Conservation (phyloP, 192 early-diverging fungal genomes). For the Coemansia aciculifera region DNA sequence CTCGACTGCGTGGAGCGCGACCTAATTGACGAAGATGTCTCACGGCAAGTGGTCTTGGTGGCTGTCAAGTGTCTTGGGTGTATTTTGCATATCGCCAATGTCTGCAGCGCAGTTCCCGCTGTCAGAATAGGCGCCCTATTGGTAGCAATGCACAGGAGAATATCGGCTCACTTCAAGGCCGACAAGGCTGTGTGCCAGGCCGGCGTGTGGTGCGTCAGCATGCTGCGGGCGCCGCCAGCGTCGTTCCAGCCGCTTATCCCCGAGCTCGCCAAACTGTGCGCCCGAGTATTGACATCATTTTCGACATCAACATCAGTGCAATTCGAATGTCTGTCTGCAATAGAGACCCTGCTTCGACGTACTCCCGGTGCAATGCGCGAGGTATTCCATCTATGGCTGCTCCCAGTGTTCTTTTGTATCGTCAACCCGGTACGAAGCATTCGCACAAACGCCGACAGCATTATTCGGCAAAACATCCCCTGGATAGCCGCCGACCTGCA, state of each 20-base stretch:
- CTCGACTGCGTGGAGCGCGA: conserved; percentile 33
- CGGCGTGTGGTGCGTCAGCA: conserved; percentile 29
- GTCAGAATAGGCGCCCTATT: conserved; percentile 6
- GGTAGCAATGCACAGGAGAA: conserved; percentile 4
- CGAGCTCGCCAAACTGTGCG: conserved; percentile 17
- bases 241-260: conserved; percentile 18
- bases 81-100: conserved; percentile 20
- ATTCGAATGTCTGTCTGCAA: conserved; percentile 40
- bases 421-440: conserved; percentile 40
- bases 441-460: conserved; percentile 42
- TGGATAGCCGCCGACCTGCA: conserved; percentile 49
- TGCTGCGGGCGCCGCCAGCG: conserved; percentile 20
- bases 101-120: conserved; percentile 10
- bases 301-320: conserved; percentile 29
- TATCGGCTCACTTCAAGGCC: conserved; percentile 2
- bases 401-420: conserved; percentile 39
- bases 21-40: background rate
- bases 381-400: conserved; percentile 32
- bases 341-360: conserved; percentile 41
- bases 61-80: conserved; percentile 38
- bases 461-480: conserved; percentile 47
- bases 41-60: conserved; percentile 18
- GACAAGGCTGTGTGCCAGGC: conserved; percentile 39
- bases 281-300: conserved; percentile 12
- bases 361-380: conserved; percentile 25